Conservation (phyloP, 129 eudicot species). For the Lactuca saligna region DNA sequence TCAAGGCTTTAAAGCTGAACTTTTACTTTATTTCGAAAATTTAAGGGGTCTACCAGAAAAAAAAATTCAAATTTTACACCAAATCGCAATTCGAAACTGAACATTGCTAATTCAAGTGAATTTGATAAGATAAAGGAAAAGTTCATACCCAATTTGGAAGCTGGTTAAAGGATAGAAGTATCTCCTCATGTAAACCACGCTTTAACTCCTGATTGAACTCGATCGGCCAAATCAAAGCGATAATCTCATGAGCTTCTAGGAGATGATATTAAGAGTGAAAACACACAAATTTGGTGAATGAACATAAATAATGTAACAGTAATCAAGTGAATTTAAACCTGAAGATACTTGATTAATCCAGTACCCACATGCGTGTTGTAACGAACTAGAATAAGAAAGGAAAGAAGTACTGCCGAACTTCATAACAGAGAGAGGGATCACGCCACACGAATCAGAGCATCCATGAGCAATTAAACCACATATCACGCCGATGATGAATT, state of each 20-base stretch:
- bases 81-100: background rate
- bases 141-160: slow-evolving; percentile 82
- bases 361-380: slow-evolving; percentile 20
- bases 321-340: slow-evolving; percentile 7
- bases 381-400: slow-evolving; percentile 12
- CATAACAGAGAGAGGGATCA: slow-evolving; percentile 49
- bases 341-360: slow-evolving; percentile 31
- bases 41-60: no score
- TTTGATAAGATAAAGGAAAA: background rate
- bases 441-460: slow-evolving; percentile 10
- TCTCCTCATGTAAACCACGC: slow-evolving; percentile 49
- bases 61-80: background rate
- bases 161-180: slow-evolving; percentile 70
- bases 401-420: slow-evolving; percentile 46
- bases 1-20: slow-evolving; percentile 24
- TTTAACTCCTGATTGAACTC: slow-evolving; percentile 28
- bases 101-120: slow-evolving; percentile 15
- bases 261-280: background rate
- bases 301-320: background rate
- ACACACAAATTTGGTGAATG: slow-evolving; percentile 7
- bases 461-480: slow-evolving; percentile 14
- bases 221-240: background rate
- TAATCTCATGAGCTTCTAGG: slow-evolving; percentile 6
- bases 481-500: slow-evolving; percentile 7
- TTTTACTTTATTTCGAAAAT: background rate